A percentile compares a stretch with the other conserved stretches of the same genome.
Evolutionary conservation across 768 basidiomycete species (phyloP).

Genomic region (Termitomyces titanicus): DNA sequence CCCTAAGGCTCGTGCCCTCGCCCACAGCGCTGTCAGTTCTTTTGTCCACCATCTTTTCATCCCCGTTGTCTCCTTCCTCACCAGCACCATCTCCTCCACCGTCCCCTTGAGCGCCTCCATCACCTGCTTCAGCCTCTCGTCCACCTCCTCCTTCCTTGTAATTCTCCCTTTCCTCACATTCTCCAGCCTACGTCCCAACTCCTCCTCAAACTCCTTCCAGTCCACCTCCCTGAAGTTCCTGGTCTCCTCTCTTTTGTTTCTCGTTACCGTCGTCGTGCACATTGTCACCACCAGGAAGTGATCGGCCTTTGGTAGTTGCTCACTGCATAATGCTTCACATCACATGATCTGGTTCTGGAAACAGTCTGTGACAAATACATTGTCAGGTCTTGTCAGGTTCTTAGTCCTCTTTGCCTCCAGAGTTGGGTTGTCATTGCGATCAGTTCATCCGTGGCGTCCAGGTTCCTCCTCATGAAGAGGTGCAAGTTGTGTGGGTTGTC

Average conservation of each 20-base stretch:
- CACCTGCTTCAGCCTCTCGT: constrained; percentile 2
- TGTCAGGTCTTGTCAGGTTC: constrained; percentile 37
- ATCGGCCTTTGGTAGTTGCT: constrained; percentile 27
- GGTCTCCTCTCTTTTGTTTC: background rate
- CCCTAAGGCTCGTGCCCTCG: constrained; percentile 12
- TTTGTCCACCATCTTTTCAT: constrained; percentile 31
- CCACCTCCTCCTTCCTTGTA: background rate
- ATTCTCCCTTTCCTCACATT: background rate
- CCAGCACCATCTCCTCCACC: constrained; percentile 17
- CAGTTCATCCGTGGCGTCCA: constrained; percentile 20
- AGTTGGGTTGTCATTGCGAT: constrained; percentile 32
- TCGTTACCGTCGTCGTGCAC: constrained; percentile 17
- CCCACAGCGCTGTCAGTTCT: constrained; percentile 20
- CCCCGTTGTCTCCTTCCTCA: constrained; percentile 13
- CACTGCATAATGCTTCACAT: background rate
- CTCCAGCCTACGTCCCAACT: constrained; percentile 9
- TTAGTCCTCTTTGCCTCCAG: constrained; percentile 23
- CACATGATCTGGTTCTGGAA: constrained; percentile 11
- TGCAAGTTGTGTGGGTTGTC: constrained; percentile 26
- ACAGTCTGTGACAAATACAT: constrained; percentile 31
- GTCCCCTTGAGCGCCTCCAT: constrained; percentile 13
- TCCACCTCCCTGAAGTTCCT: constrained; percentile 25
- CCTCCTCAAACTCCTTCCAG: constrained; percentile 26
- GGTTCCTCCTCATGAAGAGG: constrained; percentile 29
- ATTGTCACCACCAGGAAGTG: constrained; percentile 35